Base-by-base conservation (phyloP, 2,329 filamentous ascomycete species). In the Shiraia bambusicola region DNA sequence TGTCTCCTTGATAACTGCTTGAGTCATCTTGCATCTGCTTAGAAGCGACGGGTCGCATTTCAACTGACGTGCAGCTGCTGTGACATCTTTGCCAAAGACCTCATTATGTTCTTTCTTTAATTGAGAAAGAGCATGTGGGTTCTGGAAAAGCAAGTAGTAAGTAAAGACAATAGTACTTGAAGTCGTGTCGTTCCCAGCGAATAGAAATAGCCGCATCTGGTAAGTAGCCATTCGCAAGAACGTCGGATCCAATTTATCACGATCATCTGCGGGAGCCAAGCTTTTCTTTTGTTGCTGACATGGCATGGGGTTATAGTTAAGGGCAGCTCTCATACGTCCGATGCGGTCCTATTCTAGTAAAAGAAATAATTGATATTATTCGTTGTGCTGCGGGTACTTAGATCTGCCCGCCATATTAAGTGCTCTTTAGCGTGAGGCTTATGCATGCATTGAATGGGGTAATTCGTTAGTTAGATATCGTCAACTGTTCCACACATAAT, bases 181-280 rank as follows among this genome's bases (percentile, higher is more conserved):
- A 11, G 58, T 61, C 5, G 62, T 57, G 34, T 65, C 61, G 32
- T 65, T 59, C 3, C 62, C 63, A 28, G 56, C 58, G 40, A 65
- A 55, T 14, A 65, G 36, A 43, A 66, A 66, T 5, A 40, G 39
- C 13, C 33, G 29, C 17, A 35, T 31, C 28, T 44, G 37, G n/a
- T 25, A 29, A 11, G 36, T 24, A 28, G 35, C 10, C 6, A 28
- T 31, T 3, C 28, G 27, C 33, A 26, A 33, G 29, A 43, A 43
- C 11, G 6, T 16, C 3, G 33, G 26, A 14, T 42, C 39, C 22
- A 42, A 15, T 15, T 8, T 27, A 19, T 24, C 34, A 8, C 19
- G 19, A 22, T 22, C 19, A 22, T 22, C 19, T 22, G 19, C 4
- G 19, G 19, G 19, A 22, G 19, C 19, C 19, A 22, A 22, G 19